phyloP scores from a whole-genome alignment of 2,329 filamentous ascomycete species.

The Aschersonia sp. region DNA sequence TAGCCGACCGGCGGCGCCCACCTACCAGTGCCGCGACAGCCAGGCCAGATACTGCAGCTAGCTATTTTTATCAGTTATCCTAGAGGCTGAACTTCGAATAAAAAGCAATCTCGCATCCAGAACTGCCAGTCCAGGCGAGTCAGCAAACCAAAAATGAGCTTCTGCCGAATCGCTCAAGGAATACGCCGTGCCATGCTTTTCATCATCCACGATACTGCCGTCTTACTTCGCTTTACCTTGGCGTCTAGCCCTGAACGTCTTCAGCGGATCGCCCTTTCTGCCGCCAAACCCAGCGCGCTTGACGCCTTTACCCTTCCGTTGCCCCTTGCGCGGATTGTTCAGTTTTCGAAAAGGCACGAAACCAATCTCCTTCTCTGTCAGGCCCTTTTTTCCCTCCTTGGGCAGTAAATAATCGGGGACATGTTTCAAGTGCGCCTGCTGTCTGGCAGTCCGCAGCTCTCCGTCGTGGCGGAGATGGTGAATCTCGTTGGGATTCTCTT shows the following conservation, averaged over 20 bases:
- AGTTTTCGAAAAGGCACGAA: conserved; percentile 56
- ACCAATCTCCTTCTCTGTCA: conserved; percentile 53
- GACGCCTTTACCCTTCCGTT: conserved; percentile 25
- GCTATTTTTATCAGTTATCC: no score
- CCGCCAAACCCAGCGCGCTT: conserved; percentile 27
- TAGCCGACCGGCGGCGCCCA: no score
- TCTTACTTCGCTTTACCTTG: neutral
- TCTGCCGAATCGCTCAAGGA: no score
- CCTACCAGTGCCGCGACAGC: no score
- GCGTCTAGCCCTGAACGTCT: neutral
- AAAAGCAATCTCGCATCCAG: no score
- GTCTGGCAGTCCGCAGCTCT: conserved; percentile 67
- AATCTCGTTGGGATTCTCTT: conserved; percentile 87
- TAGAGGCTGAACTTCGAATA: no score
- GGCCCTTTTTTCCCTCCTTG: conserved; percentile 54
- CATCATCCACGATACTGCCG: neutral
- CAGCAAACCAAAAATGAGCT: no score
- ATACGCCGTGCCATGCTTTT: no score
- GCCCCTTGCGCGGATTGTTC: conserved; percentile 29
- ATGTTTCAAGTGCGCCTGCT: conserved; percentile 83
- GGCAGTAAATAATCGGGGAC: conserved; percentile 90
- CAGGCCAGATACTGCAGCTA: no score
- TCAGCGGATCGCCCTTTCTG: conserved; percentile 21
- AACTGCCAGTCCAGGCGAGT: no score
- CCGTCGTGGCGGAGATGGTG: conserved; percentile 80